Evolutionary conservation across 2,329 filamentous ascomycete genomes (phyloP), one percentile per base, ranked within the genome.

Genomic region (Ambrosiella xylebori): DNA sequence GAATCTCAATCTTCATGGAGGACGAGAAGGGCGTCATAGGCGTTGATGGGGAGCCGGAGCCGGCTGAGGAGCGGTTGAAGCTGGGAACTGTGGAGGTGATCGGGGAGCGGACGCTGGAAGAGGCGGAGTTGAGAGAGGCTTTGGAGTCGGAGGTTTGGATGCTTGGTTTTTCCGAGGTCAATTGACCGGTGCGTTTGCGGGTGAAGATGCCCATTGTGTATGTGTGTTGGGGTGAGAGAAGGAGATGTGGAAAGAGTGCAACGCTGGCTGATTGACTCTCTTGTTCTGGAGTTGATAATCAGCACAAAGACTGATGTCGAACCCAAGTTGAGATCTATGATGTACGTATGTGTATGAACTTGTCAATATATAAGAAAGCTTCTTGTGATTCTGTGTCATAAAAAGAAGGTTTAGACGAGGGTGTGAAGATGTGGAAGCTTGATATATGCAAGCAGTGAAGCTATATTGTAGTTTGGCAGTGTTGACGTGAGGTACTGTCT

Each of bases 1-100:
- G 87, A 53, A 97, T 79, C 63, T 88, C 80, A 65, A 94, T 77
- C 69, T 89, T 86, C 63, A 90, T 78, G 63, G 68, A 67, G 60
- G 68, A 74, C 40, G 76, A 74, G 67, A 79, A 76, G 51, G 76
- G 75, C 9, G 76, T 74, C 61, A 74, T 62, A n/a, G 76, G 74
- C 2, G 74, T 76, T 38, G 66, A 71, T 4, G 75, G 72, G 47
- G 63, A 68, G 57, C 71, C 71, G 63, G 76, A 80, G 58, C 72
- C 70, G 53, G 71, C 75, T 7, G 77, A 80, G 13, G 71, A 70
- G 64, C 77, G 76, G 66, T 78, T 77, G 64, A 72, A 65, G 61
- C 67, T 66, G 64, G 68, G 66, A 62, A 67, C 69, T 62, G 64
- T 65, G 62, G 66, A 68, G 58, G 64, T 62, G 39, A 65, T 64